A percentile compares a stretch with the other conserved stretches of the same genome.
Evolutionary conservation across 257 asterid species (phyloP).

Genomic region (Salvia splendens): DNA sequence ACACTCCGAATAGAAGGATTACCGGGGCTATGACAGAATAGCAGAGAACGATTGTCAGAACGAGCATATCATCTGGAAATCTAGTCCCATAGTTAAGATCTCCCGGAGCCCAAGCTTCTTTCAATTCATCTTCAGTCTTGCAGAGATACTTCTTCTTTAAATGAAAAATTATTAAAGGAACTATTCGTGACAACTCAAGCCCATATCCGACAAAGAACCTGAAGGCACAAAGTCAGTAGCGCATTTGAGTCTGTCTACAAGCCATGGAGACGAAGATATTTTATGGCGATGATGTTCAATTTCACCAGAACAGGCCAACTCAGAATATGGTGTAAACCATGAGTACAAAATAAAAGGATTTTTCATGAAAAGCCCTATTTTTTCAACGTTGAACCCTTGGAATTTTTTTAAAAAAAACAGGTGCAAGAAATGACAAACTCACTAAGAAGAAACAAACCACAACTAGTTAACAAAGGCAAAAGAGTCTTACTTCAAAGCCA

Average conservation of each 20-base stretch:
- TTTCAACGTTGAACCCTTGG: background rate
- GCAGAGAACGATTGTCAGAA: slow-evolving; percentile 68
- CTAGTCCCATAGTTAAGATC: slow-evolving; percentile 78
- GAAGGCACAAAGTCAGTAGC: slow-evolving; percentile 30
- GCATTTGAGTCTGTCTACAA: slow-evolving; percentile 11
- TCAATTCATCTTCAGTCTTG: slow-evolving; percentile 77
- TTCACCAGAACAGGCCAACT: background rate
- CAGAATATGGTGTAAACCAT: slow-evolving; percentile 2
- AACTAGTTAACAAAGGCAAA: background rate
- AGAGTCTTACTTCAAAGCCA: slow-evolving; percentile 80
- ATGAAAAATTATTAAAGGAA: slow-evolving; percentile 75
- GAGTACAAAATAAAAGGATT: too few species aligned
- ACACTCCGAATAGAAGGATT: slow-evolving; percentile 74
- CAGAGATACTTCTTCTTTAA: slow-evolving; percentile 77
- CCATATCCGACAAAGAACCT: slow-evolving; percentile 98
- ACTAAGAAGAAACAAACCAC: background rate
- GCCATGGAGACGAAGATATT: background rate
- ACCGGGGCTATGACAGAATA: slow-evolving; percentile 88
- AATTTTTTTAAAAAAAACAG: background rate
- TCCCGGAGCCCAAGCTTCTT: slow-evolving; percentile 90
- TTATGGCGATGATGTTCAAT: background rate
- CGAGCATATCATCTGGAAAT: slow-evolving; percentile 75
- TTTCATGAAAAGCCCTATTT: too few species aligned
- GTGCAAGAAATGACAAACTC: background rate
- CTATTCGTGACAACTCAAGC: slow-evolving; percentile 77